Base-by-base conservation (phyloP, 192 early-diverging fungal species). In the Dimargaris xerosporica region DNA sequence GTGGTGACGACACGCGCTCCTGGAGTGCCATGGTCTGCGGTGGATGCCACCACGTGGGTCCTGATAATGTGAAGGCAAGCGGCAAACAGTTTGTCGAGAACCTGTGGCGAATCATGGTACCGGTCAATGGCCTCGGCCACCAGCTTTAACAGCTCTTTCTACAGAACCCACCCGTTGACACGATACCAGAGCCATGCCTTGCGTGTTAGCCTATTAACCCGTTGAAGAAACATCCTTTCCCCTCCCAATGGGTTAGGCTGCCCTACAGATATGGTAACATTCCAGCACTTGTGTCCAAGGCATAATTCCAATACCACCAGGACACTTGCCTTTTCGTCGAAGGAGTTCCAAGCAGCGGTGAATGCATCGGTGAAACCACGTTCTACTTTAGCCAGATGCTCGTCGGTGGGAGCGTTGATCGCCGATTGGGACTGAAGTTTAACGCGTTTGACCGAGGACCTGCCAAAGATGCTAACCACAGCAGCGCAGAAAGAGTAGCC, bases 61-160 rank as follows among this genome's bases (percentile, higher is more conserved):
- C 28, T 26, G 13, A 60, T 25, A 16, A 44, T 44, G 43, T 60
- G 26, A 41, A 44, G 26, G 39, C 58, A 60, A 25, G 58, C 41
- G 58, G 31, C 25, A 21, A 60, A 34, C 15, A 60, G 39, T 6
- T 34, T 30, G 39, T 60, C 43, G 26, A 60, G 58, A 19, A 60
- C 58, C 11, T 26, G 42, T 4, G 31, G 58, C 16, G 21, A 19
- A 25, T 60, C n/a, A 26, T 60, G 31, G 58, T 60, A 41, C 5
- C 42, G 7, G 41, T 13, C n/a, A 13, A 60, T 6, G n/a, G 34
- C 17, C 17, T 60, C 21, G 34, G 30, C 16, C 0, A 60, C 10
- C 11, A 34, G 28, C n/a, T 9, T 21, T 12, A 60, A n/a, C 0
- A 44, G n/a, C 26, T 60, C 58, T 21, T 43, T 41, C 21, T 43